phyloP scores from a whole-genome alignment of 2,329 filamentous ascomycete species.

The Trichoderma lentiforme region DNA sequence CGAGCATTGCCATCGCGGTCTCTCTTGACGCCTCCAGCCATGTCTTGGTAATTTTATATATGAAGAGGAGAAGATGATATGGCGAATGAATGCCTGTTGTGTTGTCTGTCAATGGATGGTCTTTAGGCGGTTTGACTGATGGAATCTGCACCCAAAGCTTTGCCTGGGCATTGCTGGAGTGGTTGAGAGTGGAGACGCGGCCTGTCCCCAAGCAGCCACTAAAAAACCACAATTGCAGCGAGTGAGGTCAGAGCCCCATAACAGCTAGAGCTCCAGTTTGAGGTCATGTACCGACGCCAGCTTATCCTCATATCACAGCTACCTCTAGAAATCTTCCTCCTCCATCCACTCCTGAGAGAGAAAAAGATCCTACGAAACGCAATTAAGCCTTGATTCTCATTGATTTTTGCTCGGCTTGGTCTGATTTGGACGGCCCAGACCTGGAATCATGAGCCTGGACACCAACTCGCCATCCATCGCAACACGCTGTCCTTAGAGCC shows the following conservation, averaged over 20 bases:
- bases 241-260: not conserved
- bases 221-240: not conserved
- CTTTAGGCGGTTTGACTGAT: not conserved
- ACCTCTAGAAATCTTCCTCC: not conserved
- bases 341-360: not conserved
- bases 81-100: not conserved
- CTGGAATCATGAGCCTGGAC: not conserved
- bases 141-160: not conserved
- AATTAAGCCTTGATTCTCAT: not conserved
- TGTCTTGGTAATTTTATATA: slow-evolving; percentile 13
- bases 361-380: not conserved
- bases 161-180: not conserved
- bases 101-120: not conserved
- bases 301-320: not conserved
- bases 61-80: not conserved
- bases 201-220: not conserved
- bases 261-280: not conserved
- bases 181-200: slow-evolving; percentile 8
- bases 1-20: slow-evolving; percentile 49
- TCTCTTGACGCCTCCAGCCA: slow-evolving; percentile 49
- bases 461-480: not conserved
- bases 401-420: not conserved
- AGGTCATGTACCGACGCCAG: not conserved
- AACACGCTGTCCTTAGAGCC: slow-evolving; percentile 15
- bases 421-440: too few relatives aligned